phyloP scores from a whole-genome alignment of 2,329 filamentous ascomycete species.

The Penicillium italicum region DNA sequence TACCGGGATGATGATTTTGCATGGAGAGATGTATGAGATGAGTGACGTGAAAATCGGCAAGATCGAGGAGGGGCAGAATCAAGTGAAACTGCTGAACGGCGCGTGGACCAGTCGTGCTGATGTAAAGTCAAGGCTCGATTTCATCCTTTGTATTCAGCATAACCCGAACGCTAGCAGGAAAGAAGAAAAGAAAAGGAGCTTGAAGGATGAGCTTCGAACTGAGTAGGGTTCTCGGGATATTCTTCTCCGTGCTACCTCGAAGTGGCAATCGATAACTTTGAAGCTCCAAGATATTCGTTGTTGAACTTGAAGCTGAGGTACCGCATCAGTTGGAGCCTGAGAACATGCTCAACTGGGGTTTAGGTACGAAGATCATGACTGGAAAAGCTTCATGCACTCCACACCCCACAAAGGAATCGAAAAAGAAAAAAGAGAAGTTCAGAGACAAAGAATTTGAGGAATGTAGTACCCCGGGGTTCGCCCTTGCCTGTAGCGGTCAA shows the following conservation, averaged over 20 bases:
- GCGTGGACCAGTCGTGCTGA: not conserved
- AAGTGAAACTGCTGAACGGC: not conserved
- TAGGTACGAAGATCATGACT: not conserved
- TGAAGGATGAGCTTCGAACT: not conserved
- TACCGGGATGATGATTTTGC: not conserved
- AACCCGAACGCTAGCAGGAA: not conserved
- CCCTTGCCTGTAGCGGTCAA: conserved; percentile 6
- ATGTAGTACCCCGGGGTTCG: conserved; percentile 4
- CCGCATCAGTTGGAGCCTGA: not conserved
- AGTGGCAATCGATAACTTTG: not conserved
- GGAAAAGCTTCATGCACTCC: not conserved
- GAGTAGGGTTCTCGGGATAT: not conserved
- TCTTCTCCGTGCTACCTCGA: not conserved
- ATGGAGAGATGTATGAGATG: not conserved
- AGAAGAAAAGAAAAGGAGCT: not conserved
- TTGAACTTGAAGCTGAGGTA: not conserved
- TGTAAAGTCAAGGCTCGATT: not conserved
- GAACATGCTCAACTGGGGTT: not conserved
- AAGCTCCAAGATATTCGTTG: not conserved
- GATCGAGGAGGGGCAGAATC: not conserved
- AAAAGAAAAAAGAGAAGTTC: not conserved
- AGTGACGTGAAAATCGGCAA: not conserved
- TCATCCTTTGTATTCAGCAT: conserved; percentile 4
- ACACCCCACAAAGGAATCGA: not conserved
- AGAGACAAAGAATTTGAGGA: not conserved